Evolutionary conservation across 2,329 filamentous ascomycete genomes (phyloP).

Genomic region (Nothopassalora personata): DNA sequence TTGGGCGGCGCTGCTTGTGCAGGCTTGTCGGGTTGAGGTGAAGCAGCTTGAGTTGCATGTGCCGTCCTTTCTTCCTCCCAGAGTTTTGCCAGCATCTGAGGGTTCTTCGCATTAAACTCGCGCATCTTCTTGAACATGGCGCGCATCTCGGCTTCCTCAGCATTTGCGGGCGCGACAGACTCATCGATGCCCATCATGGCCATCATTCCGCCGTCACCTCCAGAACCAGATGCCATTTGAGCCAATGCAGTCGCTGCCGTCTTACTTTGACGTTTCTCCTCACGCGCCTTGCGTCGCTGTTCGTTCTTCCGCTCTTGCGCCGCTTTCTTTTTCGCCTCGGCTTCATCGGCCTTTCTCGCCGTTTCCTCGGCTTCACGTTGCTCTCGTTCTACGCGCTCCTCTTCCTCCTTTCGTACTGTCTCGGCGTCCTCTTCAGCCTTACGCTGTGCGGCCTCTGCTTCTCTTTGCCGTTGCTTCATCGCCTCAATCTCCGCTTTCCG

Average conservation of each 20-base stretch:
- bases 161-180: conserved; percentile 26
- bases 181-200: conserved; percentile 16
- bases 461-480: conserved; percentile 27
- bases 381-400: conserved; percentile 17
- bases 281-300: conserved; percentile 28
- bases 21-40: conserved; percentile 8
- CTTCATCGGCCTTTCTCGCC: conserved; percentile 28
- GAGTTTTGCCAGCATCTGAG: conserved; percentile 48
- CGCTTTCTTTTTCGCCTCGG: conserved; percentile 23
- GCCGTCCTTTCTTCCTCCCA: conserved; percentile 51
- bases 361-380: conserved; percentile 23
- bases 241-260: conserved; percentile 27
- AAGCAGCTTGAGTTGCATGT: conserved; percentile 23
- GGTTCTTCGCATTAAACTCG: conserved; percentile 52
- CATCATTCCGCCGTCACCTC: conserved; percentile 12
- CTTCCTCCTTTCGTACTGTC: conserved; percentile 27
- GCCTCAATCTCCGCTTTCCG: conserved; percentile 34
- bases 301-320: conserved; percentile 25
- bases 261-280: conserved; percentile 28
- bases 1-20: conserved; percentile 4
- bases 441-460: conserved; percentile 30
- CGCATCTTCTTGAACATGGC: conserved; percentile 55
- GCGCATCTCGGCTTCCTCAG: conserved; percentile 49
- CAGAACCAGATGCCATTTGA: conserved; percentile 20
- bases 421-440: conserved; percentile 32